These are phyloP conservation scores for Aspergillus sergii DNA, from an alignment of 2,329 filamentous ascomycete species.

Conservation along the genomic window DNA sequence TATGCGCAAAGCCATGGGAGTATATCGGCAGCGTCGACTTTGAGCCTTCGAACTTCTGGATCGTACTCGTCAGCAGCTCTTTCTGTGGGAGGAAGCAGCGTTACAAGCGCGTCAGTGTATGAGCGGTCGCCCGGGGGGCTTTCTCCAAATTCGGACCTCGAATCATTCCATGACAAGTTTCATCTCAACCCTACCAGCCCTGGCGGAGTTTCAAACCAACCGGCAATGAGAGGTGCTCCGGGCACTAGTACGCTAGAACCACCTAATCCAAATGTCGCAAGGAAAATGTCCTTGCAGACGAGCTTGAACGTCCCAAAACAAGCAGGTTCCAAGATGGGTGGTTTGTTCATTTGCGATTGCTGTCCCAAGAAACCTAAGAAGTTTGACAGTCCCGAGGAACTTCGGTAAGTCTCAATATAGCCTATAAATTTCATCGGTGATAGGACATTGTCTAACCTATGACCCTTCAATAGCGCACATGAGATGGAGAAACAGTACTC, in stretches of 20 bases:
- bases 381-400: conserved; percentile 80
- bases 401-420: conserved; percentile 66
- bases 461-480: conserved; percentile 64
- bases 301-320: conserved; percentile 37
- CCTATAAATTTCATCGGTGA: neutral
- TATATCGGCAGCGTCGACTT: conserved; percentile 67
- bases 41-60: conserved; percentile 58
- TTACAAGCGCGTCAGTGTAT: conserved; percentile 65
- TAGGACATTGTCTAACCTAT: neutral
- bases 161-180: conserved; percentile 56
- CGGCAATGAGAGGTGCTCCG: conserved; percentile 38
- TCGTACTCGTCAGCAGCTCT: conserved; percentile 66
- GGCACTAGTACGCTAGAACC: conserved; percentile 42
- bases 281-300: conserved; percentile 52
- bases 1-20: conserved; percentile 63
- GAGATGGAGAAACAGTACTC: conserved; percentile 96
- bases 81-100: conserved; percentile 63
- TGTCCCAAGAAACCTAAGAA: conserved; percentile 97
- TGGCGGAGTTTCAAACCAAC: conserved; percentile 41
- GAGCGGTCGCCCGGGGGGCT: conserved; percentile 64
- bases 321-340: conserved; percentile 53
- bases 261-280: conserved; percentile 40
- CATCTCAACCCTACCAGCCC: conserved; percentile 52
- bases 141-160: conserved; percentile 60
- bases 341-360: conserved; percentile 80